phyloP scores from a whole-genome alignment of 2,329 filamentous ascomycete genomes.

The Bipolaris zeicola region DNA sequence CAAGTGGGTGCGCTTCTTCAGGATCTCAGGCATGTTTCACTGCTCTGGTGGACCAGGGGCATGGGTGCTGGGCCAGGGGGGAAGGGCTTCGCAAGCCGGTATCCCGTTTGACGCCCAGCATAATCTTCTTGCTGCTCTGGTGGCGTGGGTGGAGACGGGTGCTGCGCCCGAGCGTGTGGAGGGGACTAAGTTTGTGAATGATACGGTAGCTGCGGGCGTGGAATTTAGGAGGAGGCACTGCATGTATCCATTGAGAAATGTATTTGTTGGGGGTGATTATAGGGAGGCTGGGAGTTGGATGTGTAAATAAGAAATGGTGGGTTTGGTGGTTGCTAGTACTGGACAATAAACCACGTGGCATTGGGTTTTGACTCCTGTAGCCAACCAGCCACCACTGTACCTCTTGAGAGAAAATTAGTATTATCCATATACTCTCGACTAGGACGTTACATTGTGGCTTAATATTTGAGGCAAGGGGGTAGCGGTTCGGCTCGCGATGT shows the following conservation, averaged over 20 bases:
- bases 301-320: conserved; percentile 6
- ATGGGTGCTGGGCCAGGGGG: conserved; percentile 37
- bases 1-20: conserved; percentile 56
- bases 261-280: conserved; percentile 26
- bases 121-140: conserved; percentile 49
- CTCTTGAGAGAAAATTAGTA: no score
- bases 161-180: conserved; percentile 46
- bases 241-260: conserved; percentile 26
- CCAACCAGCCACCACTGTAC: no score
- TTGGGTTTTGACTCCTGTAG: background rate
- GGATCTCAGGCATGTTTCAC: conserved; percentile 59
- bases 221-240: conserved; percentile 56
- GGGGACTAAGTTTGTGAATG: conserved; percentile 44
- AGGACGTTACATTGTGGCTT: no score
- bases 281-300: conserved; percentile 34
- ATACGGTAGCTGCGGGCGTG: conserved; percentile 49
- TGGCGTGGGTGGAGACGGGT: conserved; percentile 52
- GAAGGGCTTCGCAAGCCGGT: conserved; percentile 23
- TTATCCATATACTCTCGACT: no score
- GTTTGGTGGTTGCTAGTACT: background rate
- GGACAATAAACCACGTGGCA: no score
- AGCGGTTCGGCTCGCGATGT: no score
- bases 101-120: conserved; percentile 20
- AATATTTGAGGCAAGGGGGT: no score
- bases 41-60: conserved; percentile 56